Base-by-base conservation (phyloP, 2,329 filamentous ascomycete species). In the Aaosphaeria pasadenensis region DNA sequence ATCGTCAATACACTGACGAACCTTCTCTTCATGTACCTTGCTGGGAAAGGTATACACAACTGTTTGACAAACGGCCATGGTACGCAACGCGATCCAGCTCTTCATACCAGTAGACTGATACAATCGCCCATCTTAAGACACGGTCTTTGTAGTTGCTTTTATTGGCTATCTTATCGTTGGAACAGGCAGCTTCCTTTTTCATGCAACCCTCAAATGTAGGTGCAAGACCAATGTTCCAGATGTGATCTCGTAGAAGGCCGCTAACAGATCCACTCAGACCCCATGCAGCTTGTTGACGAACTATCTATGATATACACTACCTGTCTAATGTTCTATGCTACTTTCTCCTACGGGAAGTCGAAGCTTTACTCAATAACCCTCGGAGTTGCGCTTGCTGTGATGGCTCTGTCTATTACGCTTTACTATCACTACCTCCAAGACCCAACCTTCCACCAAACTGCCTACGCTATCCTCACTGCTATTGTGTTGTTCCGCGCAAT, bases 1-100 rank as follows among this genome's bases (percentile, higher is more conserved):
- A 83, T 91, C 41, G 81, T 90, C 64, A 92, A 87, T 64, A 88
- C 89, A 4, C 61, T 91, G 31, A 96, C 90, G 32, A 96, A 96
- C 67, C 67, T 88, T 3, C 74, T 94, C 28, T 96, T 96, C 70
- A 77, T 95, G 58, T 88, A 80, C 68, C 80, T 95, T 17, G 89
- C 89, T 6, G 72, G 83, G 56, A 87, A 86, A 63, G 91, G 91
- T 28, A 82, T 94, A 52, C 73, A 77, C 46, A 90, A 85, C 67
- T 95, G 89, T 67, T 64, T 86, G 36, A 79, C 77, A 54, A 78
- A 95, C 70, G 77, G 79, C 11, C 89, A 96, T 70, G 87, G 17
- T 24, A 24, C 17, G 17, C 17, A 24, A 24, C 17, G 17, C 3
- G 17, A 24, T 24, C 17, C 17, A 24, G 3, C 2, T 24, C 17